These are phyloP conservation scores for Salix koriyanagi DNA, from an alignment of 345 rosid species.

Conservation along the genomic window DNA sequence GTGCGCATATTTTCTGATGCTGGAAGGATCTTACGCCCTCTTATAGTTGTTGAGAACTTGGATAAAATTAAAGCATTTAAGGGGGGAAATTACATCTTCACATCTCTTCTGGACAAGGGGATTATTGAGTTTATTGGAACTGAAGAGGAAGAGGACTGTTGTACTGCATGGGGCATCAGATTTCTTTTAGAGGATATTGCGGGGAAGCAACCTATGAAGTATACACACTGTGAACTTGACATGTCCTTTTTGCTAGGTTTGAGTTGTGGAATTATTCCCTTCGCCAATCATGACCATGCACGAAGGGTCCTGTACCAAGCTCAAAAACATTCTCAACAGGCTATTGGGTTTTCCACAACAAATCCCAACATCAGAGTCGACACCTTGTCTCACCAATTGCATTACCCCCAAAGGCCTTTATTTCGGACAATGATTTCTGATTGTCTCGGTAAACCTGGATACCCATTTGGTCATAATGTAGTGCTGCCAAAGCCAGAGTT, in stretches of 20 bases:
- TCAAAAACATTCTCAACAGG: conserved; percentile 87
- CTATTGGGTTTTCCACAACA: conserved; percentile 82
- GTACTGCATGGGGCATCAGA: conserved; percentile 62
- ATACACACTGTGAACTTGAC: conserved; percentile 80
- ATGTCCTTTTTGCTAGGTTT: conserved; percentile 75
- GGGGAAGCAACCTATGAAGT: conserved; percentile 33
- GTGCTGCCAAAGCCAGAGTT: conserved; percentile 50
- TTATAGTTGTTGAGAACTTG: conserved; percentile 67
- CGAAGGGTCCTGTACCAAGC: conserved; percentile 85
- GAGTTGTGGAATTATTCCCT: conserved; percentile 84
- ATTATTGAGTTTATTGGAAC: conserved; percentile 71
- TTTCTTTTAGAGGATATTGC: conserved; percentile 42
- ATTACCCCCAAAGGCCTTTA: conserved; percentile 84
- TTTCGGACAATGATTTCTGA: conserved; percentile 72
- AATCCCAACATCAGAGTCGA: conserved; percentile 81
- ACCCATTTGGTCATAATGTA: conserved; percentile 31
- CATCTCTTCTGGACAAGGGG: conserved; percentile 59
- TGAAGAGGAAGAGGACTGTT: conserved; percentile 91
- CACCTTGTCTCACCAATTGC: conserved; percentile 67
- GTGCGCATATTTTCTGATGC: conserved; percentile 76
- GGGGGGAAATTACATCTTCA: conserved; percentile 44
- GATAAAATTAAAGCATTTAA: conserved; percentile 44
- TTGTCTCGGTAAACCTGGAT: conserved; percentile 54
- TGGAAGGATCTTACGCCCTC: conserved; percentile 91
- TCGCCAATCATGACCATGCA: conserved; percentile 87